These are phyloP conservation scores for Phytopythium montanum DNA, from an alignment of 352 stramenopile genomes.

Conservation along the genomic window DNA sequence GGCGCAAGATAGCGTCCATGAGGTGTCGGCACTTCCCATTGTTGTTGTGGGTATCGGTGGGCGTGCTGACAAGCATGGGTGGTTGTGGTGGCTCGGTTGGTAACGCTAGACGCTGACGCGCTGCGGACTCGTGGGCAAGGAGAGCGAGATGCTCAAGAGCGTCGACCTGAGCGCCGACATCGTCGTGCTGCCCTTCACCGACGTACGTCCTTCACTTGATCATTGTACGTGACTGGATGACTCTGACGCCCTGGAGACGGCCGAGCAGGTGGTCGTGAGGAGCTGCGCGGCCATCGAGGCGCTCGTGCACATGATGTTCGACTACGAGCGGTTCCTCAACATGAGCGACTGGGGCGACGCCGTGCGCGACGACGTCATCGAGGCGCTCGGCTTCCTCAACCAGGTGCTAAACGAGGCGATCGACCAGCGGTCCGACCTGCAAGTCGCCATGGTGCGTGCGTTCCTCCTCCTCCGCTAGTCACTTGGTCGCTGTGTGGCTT, in stretches of 20 bases:
- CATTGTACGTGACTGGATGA: background rate
- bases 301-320: constrained; percentile 75
- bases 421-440: constrained; percentile 63
- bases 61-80: background rate
- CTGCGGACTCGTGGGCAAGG: constrained; percentile 52
- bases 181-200: constrained; percentile 64
- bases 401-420: constrained; percentile 75
- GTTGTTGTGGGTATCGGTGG: background rate
- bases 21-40: too few species aligned
- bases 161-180: constrained; percentile 38
- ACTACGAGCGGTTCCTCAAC: constrained; percentile 75
- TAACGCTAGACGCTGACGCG: constrained; percentile 40
- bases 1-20: constrained; percentile 31
- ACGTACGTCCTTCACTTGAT: constrained; percentile 16
- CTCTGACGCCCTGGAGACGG: background rate
- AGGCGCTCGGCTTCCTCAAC: constrained; percentile 66
- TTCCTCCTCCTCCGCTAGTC: too few species aligned
- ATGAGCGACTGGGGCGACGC: constrained; percentile 78
- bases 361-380: constrained; percentile 73
- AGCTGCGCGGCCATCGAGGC: constrained; percentile 59
- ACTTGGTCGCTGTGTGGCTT: background rate
- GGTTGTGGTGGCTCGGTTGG: background rate
- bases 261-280: constrained; percentile 45
- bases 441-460: constrained; percentile 71
- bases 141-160: constrained; percentile 55